Base-by-base conservation (phyloP, 495 filamentous ascomycete species). In the Paragyromitra xinjiangensis region DNA sequence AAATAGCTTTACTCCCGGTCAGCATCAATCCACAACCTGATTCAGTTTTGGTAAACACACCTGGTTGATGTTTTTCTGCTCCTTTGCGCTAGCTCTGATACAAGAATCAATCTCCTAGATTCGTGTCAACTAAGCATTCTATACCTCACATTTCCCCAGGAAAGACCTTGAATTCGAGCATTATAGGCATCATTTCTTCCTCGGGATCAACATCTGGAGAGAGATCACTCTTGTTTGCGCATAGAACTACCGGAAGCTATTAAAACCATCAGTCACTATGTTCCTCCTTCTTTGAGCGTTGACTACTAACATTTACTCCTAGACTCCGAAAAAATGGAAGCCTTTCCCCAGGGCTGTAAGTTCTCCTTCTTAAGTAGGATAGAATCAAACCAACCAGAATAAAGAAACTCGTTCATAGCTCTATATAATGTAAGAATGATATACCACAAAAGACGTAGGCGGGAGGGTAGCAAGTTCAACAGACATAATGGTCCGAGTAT, bases 181-280 rank as follows among this genome's bases (percentile, higher is more conserved):
- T 98, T 78, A 98, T 90, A 2, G 95, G 96, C 64, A 99, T 86
- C 96, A 99, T 99, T 85, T 99, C 95, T 81, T 98, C 94, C 80
- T 95, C 92, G 11, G 97, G 88, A 12, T 97, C 92, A 55, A 90
- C 90, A 80, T 88, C 88, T 26, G 87, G 87, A 7, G 88, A 88
- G 45, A 97, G 87, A 80, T 99, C 95, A 22, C 93, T 92, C 84
- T 99, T 99, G 86, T 97, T 98, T 80, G 95, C 94, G 84, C 96
- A 98, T 71, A 99, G 86, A 53, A 98, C 93, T 3, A 99, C 95
- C 0, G 95, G 93, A 42, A 82, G 80, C 80, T 81, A 50, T 34
- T 62, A 3, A 39, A 16, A 37, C 48, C 19, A 45, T 73, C 59
- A 76, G 42, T 26, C 26, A 6, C 42, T 51, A 7, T 58, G 63